Evolutionary conservation across 129 eudicot species (phyloP), one percentile per base, ranked within the genome.

Genomic region (Saposhnikovia divaricata): DNA sequence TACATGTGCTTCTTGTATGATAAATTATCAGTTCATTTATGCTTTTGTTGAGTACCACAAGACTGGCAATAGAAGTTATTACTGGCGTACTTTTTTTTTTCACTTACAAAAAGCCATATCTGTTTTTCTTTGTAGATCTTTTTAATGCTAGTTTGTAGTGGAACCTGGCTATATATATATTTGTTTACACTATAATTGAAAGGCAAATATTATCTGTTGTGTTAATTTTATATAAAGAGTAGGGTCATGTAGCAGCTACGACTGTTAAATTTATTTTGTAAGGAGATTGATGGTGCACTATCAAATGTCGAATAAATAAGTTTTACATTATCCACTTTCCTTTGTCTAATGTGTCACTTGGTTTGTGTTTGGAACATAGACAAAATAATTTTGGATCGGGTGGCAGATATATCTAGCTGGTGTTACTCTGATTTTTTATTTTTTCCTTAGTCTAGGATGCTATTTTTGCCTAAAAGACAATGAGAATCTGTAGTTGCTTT

Each of bases 1-100:
- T 92, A 90, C 79, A 82, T 43, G 14, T 9, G 18, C 11, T 74
- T 31, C 59, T 48, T 37, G 28, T 57, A 16, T 44, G 50, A 74
- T 46, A 28, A 1, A 14, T 12, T 66, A 13, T 66, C 72, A 66
- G 21, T 27, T 66, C 21, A 28, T 28, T 14, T 28, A 28, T 66
- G 42, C 21, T 1, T 66, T 14, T 3, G 7, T 27, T 61, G 34
- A 11, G 40, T 65, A 27, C 40, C 40, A 27, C 18, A 28, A 23
- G 28, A 48, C 6, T 14, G 21, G 50, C 25, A 53, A 3, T 53
- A 53, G 19, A 53, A 53, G 8, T 5, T 53, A 53, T 53, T 53
- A 16, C n/a, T 53, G 50, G 50, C 10, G 50, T 53, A 53, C 34
- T n/a, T n/a, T 53, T 53, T 53, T 16, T 53, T 53, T 53, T 46